Conservation (phyloP, 2,329 filamentous ascomycete genomes). For the Helotiales sp. region DNA sequence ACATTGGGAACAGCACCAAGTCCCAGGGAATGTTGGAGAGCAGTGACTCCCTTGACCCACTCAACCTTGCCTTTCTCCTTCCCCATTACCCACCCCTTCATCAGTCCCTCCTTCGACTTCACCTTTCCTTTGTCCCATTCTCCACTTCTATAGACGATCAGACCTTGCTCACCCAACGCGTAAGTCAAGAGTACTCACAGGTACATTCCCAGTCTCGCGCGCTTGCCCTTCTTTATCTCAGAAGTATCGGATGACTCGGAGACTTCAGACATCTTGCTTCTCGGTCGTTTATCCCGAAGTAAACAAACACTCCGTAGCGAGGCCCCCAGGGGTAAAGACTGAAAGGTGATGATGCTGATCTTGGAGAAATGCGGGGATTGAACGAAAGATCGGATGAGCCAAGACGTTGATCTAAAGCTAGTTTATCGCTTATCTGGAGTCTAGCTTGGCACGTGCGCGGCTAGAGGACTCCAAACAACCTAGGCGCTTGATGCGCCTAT, state of each 20-base stretch:
- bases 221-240: conserved; percentile 13
- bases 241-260: conserved; percentile 8
- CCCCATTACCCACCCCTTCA: conserved; percentile 19
- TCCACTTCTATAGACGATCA: not conserved
- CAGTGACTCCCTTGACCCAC: conserved; percentile 48
- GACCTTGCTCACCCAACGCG: not conserved
- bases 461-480: too few species aligned
- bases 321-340: not conserved
- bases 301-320: not conserved
- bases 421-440: not conserved
- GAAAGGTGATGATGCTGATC: not conserved
- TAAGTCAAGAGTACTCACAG: conserved; percentile 1
- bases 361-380: not conserved
- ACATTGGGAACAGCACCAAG: conserved; percentile 52
- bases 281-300: not conserved
- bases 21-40: conserved; percentile 51
- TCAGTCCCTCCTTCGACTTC: conserved; percentile 8
- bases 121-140: conserved; percentile 14
- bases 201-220: conserved; percentile 1
- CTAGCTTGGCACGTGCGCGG: not conserved
- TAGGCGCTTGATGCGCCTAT: too few species aligned
- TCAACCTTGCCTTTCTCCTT: conserved; percentile 37
- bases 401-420: not conserved
- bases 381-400: not conserved
- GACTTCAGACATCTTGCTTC: not conserved